phyloP scores from a whole-genome alignment of 2,329 filamentous ascomycete genomes.

The Fusarium verticillioides region DNA sequence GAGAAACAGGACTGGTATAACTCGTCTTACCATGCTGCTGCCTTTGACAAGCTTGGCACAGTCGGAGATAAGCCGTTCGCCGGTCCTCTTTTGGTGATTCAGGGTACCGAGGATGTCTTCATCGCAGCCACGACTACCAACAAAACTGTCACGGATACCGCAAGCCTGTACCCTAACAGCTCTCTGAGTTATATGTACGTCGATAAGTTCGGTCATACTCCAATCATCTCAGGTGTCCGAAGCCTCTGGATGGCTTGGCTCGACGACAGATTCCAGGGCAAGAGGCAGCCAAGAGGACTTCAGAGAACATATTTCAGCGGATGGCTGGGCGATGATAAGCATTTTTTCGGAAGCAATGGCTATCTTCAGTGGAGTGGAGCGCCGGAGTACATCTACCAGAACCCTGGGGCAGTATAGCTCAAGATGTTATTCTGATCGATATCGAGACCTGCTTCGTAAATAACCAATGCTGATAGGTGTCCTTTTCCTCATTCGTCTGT shows the following conservation, averaged over 20 bases:
- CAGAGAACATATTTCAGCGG: background rate
- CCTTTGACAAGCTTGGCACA: constrained; percentile 3
- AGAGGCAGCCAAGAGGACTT: background rate
- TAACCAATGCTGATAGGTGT: too few relatives aligned
- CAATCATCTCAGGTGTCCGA: background rate
- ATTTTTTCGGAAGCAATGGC: background rate
- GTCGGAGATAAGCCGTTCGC: background rate
- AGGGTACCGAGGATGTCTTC: background rate
- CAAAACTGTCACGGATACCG: background rate
- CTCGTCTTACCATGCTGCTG: constrained; percentile 2
- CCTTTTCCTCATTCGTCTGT: too few relatives aligned
- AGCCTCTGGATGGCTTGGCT: constrained; percentile 11
- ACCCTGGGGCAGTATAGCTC: background rate
- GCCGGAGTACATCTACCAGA: constrained; percentile 11
- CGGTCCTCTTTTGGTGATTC: background rate
- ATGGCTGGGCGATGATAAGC: background rate
- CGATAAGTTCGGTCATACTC: background rate
- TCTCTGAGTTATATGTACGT: background rate
- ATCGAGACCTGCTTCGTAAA: too few relatives aligned
- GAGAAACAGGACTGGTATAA: background rate
- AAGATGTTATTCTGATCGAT: too few relatives aligned
- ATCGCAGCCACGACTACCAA: background rate
- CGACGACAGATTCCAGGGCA: background rate
- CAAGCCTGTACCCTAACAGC: fast-evolving
- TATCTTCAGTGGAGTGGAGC: constrained; percentile 17